Percentiles rank a stretch among this genome's conserved stretches.
Conservation (phyloP, 306 rosid genomes). For the Fagus sylvatica region DNA sequence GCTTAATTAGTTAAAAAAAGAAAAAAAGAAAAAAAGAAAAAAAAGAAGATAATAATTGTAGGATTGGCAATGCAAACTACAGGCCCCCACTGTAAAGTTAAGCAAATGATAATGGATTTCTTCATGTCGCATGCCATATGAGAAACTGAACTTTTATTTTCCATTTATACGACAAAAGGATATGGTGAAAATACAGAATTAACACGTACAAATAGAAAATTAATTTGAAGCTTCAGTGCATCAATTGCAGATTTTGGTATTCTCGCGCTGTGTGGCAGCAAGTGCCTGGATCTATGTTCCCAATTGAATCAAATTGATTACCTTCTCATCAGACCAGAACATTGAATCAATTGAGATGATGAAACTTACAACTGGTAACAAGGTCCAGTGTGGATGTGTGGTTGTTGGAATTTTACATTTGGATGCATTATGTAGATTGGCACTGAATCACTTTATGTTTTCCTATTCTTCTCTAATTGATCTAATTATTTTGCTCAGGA, state of each 20-base stretch:
- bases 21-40: no score
- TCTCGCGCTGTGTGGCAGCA: background rate
- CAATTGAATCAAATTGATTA: background rate
- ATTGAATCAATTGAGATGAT: no score
- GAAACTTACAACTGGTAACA: no score
- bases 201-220: no score
- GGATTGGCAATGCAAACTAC: background rate
- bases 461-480: background rate
- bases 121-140: background rate
- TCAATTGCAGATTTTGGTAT: background rate
- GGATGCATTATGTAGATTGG: background rate
- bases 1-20: no score
- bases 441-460: background rate
- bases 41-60: no score
- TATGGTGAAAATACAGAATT: no score
- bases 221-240: background rate
- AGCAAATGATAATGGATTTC: background rate
- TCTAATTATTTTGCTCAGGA: constrained; percentile 20
- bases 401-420: background rate
- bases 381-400: no score
- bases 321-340: no score
- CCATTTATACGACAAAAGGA: background rate
- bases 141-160: background rate
- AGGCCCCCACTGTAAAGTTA: background rate
- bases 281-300: background rate